Evolutionary conservation across 768 basidiomycete genomes (phyloP), one percentile per base, ranked within the genome.

Genomic region (Macrolepiota fuliginosa): DNA sequence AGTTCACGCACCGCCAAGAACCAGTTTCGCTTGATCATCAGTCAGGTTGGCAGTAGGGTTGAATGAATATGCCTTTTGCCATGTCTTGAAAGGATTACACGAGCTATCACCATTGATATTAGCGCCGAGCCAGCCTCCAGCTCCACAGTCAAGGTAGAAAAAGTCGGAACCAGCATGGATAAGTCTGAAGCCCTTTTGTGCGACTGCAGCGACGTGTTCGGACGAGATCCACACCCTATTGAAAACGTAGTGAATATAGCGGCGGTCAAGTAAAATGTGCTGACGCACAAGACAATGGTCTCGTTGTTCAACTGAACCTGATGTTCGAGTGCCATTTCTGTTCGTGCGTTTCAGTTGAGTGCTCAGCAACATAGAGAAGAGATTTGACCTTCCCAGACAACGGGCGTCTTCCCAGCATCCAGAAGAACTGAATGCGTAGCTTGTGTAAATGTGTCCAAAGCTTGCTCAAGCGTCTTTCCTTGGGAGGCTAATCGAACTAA

Each of bases 91-190:
- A n/a, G n/a, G n/a, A n/a, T n/a, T n/a, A n/a, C n/a, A n/a, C n/a
- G n/a, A n/a, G 66, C 84, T 86, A 62, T 84, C 84, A 4, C 83
- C 81, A 56, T 58, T 22, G 50, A 65, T 75, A 65, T 71, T 66
- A 35, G 81, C 71, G 0, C 88, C 89, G 10, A 90, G 73, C 88
- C 90, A 92, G 29, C 79, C 85, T 6, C 90, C 91, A 1, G 72
- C 84, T 39, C 91, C 91, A 64, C 89, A 91, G 66, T 92, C 90
- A n/a, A n/a, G n/a, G n/a, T n/a, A n/a, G n/a, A n/a, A n/a, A n/a
- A n/a, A n/a, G n/a, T n/a, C n/a, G n/a, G n/a, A n/a, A n/a, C n/a
- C n/a, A n/a, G n/a, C n/a, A n/a, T n/a, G n/a, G n/a, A n/a, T n/a
- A n/a, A n/a, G n/a, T n/a, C n/a, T n/a, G n/a, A n/a, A n/a, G n/a